Conservation (phyloP, 805 yeast species). For the Yarrowia deformans region DNA sequence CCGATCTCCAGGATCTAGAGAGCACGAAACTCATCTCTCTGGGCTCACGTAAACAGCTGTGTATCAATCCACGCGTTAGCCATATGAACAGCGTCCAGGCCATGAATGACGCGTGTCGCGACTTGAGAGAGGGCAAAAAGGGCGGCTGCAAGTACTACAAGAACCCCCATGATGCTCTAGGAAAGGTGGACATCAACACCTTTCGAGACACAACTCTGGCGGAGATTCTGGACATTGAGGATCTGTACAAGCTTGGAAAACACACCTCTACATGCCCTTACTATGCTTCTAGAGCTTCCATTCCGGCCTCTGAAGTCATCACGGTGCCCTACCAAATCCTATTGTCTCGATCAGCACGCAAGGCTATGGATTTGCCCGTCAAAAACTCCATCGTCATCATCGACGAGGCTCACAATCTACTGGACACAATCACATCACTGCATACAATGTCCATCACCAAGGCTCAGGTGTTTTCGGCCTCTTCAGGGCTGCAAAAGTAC, state of each 20-base stretch:
- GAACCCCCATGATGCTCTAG: conserved; percentile 48
- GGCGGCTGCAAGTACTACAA: conserved; percentile 56
- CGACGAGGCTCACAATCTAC: conserved; percentile 91
- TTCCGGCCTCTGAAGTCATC: conserved; percentile 70
- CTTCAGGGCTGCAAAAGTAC: conserved; percentile 62
- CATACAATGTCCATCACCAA: conserved; percentile 67
- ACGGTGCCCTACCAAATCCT: conserved; percentile 87
- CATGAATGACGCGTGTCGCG: conserved; percentile 83
- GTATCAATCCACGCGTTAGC: conserved; percentile 72
- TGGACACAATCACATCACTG: conserved; percentile 76
- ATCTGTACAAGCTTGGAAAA: conserved; percentile 67
- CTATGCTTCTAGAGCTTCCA: conserved; percentile 69
- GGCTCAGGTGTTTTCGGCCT: conserved; percentile 57
- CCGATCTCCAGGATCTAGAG: conserved; percentile 56
- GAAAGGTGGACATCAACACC: conserved; percentile 50
- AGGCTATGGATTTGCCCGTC: conserved; percentile 63
- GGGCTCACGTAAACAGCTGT: conserved; percentile 85
- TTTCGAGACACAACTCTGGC: conserved; percentile 66
- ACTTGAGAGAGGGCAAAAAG: conserved; percentile 60
- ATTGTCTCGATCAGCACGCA: conserved; percentile 66
- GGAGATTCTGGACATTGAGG: conserved; percentile 79
- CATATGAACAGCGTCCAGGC: conserved; percentile 57
- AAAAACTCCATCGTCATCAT: conserved; percentile 74
- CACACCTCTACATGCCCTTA: conserved; percentile 75
- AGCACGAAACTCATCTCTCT: conserved; percentile 71